phyloP scores from a whole-genome alignment of 176 grass and related monocot species.

The Bolboschoenus planiculmis region DNA sequence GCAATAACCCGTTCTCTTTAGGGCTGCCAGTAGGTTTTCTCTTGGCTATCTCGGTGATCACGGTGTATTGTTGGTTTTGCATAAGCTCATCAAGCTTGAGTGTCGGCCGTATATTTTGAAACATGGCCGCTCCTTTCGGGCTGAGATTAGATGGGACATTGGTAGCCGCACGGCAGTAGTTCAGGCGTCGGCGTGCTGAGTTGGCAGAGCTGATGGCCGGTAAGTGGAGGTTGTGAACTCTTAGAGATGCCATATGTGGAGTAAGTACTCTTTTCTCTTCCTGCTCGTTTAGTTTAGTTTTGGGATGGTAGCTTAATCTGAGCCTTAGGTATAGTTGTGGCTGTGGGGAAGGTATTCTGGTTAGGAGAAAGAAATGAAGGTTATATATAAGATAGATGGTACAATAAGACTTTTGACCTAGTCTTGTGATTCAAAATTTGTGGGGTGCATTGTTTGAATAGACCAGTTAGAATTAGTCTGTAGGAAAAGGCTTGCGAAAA shows the following conservation, averaged over 20 bases:
- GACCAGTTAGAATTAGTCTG: too few species aligned
- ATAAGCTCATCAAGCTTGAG: not conserved
- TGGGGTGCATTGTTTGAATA: too few species aligned
- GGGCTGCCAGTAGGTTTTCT: not conserved
- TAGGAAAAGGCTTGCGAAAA: too few species aligned
- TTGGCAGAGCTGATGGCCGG: not conserved
- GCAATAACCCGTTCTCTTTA: not conserved
- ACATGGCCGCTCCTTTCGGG: not conserved
- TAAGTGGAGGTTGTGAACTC: slow-evolving; percentile 8
- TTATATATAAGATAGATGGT: too few species aligned
- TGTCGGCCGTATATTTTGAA: not conserved
- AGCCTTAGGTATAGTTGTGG: too few species aligned
- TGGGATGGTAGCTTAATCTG: not conserved
- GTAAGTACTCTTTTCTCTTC: not conserved
- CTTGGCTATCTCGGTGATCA: not conserved
- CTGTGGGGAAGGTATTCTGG: too few species aligned
- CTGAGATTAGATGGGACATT: slow-evolving; percentile 12
- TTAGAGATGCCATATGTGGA: slow-evolving; percentile 16
- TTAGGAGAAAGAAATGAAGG: too few species aligned
- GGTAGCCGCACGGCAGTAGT: not conserved
- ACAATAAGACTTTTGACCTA: not conserved
- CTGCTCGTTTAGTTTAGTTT: too few species aligned
- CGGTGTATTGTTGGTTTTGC: not conserved
- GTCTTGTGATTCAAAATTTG: not conserved
- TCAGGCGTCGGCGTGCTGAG: not conserved